Conservation (phyloP, 306 rosid species). For the Abrus precatorius region DNA sequence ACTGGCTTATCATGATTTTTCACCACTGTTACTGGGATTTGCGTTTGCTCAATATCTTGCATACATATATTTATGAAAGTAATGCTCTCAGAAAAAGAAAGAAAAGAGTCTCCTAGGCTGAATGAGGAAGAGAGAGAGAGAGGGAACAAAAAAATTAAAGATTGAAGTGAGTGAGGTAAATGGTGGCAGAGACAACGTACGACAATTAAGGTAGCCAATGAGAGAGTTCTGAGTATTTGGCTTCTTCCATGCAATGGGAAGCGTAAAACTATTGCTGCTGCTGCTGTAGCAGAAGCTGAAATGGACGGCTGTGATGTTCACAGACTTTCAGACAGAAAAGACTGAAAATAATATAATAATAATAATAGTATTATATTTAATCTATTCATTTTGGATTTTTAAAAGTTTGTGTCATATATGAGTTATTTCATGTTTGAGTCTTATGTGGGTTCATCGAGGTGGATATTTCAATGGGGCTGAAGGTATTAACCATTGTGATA, state of each 20-base stretch:
- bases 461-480: slow-evolving; percentile 49
- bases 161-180: slow-evolving; percentile 52
- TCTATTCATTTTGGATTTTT: neutral
- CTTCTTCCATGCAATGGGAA: slow-evolving; percentile 59
- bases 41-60: slow-evolving; percentile 65
- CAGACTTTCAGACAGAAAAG: slow-evolving; percentile 59
- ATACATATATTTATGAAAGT: slow-evolving; percentile 64
- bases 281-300: slow-evolving; percentile 52
- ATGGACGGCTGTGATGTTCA: slow-evolving; percentile 73
- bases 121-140: slow-evolving; percentile 30
- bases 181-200: slow-evolving; percentile 58
- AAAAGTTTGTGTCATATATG: slow-evolving; percentile 4
- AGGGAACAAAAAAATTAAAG: slow-evolving; percentile 44
- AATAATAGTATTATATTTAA: slow-evolving; percentile 25
- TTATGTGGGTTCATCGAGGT: slow-evolving; percentile 49
- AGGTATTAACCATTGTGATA: slow-evolving; percentile 61
- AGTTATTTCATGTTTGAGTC: neutral
- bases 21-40: slow-evolving; percentile 56
- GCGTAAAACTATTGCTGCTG: slow-evolving; percentile 52
- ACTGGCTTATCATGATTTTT: slow-evolving; percentile 56
- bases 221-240: slow-evolving; percentile 69
- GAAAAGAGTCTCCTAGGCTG: slow-evolving; percentile 29
- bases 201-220: slow-evolving; percentile 64
- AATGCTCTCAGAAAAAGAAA: neutral
- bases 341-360: slow-evolving; percentile 13